phyloP scores from a whole-genome alignment of 148 eudicot species.

The Polygonum aviculare region DNA sequence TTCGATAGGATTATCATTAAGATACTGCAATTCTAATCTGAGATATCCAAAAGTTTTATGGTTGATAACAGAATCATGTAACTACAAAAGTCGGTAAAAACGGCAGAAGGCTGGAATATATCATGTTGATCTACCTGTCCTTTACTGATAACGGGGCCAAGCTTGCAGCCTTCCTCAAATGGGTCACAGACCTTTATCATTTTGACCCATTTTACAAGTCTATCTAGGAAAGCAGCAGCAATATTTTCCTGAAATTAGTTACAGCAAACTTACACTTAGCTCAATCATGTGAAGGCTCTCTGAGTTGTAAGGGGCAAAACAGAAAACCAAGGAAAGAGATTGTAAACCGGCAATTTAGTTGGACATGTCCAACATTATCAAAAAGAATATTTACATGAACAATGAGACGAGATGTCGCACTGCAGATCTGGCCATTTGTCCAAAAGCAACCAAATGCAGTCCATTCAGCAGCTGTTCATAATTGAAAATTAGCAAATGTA shows the following conservation, averaged over 20 bases:
- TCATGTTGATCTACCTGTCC: slow-evolving; percentile 51
- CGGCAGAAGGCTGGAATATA: not conserved
- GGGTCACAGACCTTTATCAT: slow-evolving; percentile 92
- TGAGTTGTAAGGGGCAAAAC: not conserved
- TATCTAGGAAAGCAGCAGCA: slow-evolving; percentile 69
- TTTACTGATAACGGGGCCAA: slow-evolving; percentile 88
- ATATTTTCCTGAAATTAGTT: slow-evolving; percentile 68
- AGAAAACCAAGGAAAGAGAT: not conserved
- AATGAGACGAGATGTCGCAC: slow-evolving; percentile 92
- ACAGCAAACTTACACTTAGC: not conserved
- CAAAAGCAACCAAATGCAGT: slow-evolving; percentile 90
- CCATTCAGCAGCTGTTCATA: slow-evolving; percentile 89
- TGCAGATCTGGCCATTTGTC: slow-evolving; percentile 99
- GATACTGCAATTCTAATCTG: not conserved
- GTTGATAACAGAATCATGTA: not conserved
- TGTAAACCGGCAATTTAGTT: not conserved
- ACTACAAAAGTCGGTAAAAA: not conserved
- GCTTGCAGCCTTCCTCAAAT: slow-evolving; percentile 89
- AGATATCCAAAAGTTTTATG: not conserved
- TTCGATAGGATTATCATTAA: not conserved
- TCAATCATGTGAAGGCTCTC: not conserved
- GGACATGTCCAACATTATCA: not conserved
- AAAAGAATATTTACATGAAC: slow-evolving; percentile 55
- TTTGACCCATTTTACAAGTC: slow-evolving; percentile 76
- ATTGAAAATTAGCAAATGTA: not conserved